phyloP scores from a whole-genome alignment of 164 flowering plant species.

The Paratinospora sagittata region DNA sequence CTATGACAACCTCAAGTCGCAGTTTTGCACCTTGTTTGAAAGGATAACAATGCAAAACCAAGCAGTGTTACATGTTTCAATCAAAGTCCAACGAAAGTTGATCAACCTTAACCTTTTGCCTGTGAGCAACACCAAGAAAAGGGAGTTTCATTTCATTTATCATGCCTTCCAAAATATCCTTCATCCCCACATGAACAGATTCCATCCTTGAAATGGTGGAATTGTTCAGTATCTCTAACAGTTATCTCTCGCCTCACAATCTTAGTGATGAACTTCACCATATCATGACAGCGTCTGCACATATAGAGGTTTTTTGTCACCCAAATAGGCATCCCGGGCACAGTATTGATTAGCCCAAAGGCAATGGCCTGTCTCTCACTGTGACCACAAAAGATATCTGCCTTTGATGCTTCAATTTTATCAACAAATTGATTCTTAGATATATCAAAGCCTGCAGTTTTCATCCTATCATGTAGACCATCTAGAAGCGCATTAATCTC shows the following conservation, averaged over 20 bases:
- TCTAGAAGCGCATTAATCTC: conserved; percentile 60
- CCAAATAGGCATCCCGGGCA: conserved; percentile 75
- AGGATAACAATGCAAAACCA: background rate
- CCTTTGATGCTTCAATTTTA: conserved; percentile 48
- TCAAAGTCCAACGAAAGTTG: background rate
- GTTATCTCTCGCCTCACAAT: conserved; percentile 71
- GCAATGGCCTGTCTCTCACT: conserved; percentile 82
- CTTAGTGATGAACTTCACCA: conserved; percentile 64
- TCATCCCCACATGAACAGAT: conserved; percentile 77
- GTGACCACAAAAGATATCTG: conserved; percentile 85
- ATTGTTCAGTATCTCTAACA: conserved; percentile 71
- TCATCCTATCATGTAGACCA: conserved; percentile 68
- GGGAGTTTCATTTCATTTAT: background rate
- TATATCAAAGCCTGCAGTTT: conserved; percentile 21
- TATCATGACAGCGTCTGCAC: conserved; percentile 69
- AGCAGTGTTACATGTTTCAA: background rate
- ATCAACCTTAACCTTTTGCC: background rate
- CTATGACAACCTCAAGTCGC: background rate
- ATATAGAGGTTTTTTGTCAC: conserved; percentile 82
- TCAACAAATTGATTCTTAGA: conserved; percentile 20
- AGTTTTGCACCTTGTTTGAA: background rate
- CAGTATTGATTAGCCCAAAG: conserved; percentile 70
- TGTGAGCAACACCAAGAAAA: background rate
- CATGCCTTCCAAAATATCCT: conserved; percentile 35
- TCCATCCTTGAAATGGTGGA: conserved; percentile 88